phyloP scores from a whole-genome alignment of 2,329 filamentous ascomycete species.

The Tolypocladium amazonense region DNA sequence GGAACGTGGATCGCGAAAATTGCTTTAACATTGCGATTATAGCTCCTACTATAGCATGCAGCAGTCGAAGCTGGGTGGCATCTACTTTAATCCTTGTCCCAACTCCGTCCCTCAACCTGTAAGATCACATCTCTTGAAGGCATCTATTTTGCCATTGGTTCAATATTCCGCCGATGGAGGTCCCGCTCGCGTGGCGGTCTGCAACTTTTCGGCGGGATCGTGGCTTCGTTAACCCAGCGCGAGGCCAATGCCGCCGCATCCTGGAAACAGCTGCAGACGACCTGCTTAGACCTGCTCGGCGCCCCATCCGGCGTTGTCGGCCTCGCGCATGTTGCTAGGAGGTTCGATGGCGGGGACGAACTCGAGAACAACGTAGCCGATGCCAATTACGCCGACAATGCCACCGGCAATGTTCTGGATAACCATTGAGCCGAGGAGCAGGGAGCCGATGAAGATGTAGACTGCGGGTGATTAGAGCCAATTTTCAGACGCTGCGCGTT shows the following conservation, averaged over 20 bases:
- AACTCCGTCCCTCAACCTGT: background rate
- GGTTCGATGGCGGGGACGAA: constrained; percentile 72
- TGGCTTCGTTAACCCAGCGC: background rate
- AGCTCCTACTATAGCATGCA: background rate
- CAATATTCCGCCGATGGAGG: no score
- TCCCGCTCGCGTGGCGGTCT: background rate
- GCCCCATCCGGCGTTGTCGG: constrained; percentile 59
- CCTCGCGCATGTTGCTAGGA: constrained; percentile 72
- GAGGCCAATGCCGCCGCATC: background rate
- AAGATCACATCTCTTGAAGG: background rate
- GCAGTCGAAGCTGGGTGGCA: background rate
- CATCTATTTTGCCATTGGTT: background rate
- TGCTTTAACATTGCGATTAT: background rate
- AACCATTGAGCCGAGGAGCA: constrained; percentile 60
- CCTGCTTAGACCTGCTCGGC: constrained; percentile 58
- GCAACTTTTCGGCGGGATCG: background rate
- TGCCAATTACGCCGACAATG: constrained; percentile 65
- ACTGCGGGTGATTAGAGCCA: constrained; percentile 39
- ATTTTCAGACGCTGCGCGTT: background rate
- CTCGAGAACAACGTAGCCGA: constrained; percentile 67
- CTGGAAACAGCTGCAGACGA: background rate
- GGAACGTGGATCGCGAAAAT: background rate
- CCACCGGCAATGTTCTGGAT: constrained; percentile 67
- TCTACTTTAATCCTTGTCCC: background rate
- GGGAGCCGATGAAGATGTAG: constrained; percentile 89